phyloP scores from a whole-genome alignment of 768 basidiomycete genomes.

The Boletus rufocinnamomeus region DNA sequence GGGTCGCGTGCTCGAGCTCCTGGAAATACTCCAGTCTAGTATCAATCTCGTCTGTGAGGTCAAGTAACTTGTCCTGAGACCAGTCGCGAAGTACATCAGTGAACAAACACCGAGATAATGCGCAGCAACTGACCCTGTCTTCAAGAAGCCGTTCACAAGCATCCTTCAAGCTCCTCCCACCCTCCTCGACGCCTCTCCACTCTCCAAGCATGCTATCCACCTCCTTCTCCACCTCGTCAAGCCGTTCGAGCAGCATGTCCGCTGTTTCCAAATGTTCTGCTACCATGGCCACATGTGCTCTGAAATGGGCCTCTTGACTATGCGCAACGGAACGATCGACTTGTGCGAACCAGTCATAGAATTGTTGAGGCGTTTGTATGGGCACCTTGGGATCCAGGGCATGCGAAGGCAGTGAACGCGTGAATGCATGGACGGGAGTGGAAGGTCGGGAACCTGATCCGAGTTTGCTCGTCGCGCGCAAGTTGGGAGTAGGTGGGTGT shows the following conservation, averaged over 20 bases:
- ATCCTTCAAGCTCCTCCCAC: conserved; percentile 87
- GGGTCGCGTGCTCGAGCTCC: conserved; percentile 89
- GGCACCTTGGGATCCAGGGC: conserved; percentile 74
- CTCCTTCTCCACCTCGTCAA: conserved; percentile 72
- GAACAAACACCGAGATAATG: not conserved
- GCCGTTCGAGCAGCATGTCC: conserved; percentile 66
- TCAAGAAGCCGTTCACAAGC: conserved; percentile 89
- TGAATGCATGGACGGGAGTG: conserved; percentile 35
- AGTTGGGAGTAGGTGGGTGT: conserved; percentile 35
- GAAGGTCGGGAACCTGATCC: conserved; percentile 47
- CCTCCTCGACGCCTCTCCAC: conserved; percentile 87
- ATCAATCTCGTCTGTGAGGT: conserved; percentile 81
- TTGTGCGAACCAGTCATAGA: conserved; percentile 94
- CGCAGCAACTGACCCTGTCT: conserved; percentile 67
- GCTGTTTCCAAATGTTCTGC: conserved; percentile 77
- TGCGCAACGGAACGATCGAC: conserved; percentile 90
- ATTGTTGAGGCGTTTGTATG: conserved; percentile 90
- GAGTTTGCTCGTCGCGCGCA: conserved; percentile 43
- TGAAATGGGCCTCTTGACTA: conserved; percentile 91
- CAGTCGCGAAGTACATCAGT: conserved; percentile 3
- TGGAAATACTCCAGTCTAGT: conserved; percentile 88
- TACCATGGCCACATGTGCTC: conserved; percentile 78
- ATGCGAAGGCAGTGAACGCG: conserved; percentile 39
- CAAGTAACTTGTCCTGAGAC: conserved; percentile 70
- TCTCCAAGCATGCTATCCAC: conserved; percentile 81